Conservation (phyloP, 345 rosid species). For the Triadica sebifera region DNA sequence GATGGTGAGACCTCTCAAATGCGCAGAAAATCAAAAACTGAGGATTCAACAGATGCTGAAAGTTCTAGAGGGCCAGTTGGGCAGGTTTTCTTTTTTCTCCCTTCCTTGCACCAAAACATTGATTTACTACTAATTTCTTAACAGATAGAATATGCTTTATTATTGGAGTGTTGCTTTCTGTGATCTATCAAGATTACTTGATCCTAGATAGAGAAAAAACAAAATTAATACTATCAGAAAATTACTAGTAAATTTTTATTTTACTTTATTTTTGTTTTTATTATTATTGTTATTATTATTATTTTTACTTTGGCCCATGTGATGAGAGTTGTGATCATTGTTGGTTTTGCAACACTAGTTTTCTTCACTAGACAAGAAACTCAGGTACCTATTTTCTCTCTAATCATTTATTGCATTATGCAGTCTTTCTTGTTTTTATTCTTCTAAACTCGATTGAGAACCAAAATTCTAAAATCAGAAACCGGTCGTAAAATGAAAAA, state of each 20-base stretch:
- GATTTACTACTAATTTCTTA: neutral
- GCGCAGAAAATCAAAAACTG: constrained; percentile 3
- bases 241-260: neutral
- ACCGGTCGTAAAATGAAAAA: no score
- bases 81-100: constrained; percentile 30
- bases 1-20: constrained; percentile 16
- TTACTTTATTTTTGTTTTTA: no score
- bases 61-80: constrained; percentile 29
- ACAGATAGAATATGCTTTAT: no score
- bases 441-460: no score
- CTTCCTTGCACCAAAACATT: neutral
- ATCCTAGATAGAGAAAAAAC: neutral
- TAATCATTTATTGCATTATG: neutral
- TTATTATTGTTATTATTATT: no score
- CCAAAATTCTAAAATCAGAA: no score
- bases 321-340: constrained; percentile 46
- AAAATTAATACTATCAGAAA: neutral
- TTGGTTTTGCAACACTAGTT: constrained; percentile 65
- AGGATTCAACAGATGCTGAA: constrained; percentile 32
- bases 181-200: no score
- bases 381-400: constrained; percentile 29
- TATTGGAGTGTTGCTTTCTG: no score
- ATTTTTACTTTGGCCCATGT: constrained; percentile 24
- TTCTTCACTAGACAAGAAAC: constrained; percentile 49
- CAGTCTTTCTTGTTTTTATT: neutral